These are phyloP conservation scores for Saccharomyces hybrid DNA, from an alignment of 1,139 yeast genomes.

Conservation along the genomic window DNA sequence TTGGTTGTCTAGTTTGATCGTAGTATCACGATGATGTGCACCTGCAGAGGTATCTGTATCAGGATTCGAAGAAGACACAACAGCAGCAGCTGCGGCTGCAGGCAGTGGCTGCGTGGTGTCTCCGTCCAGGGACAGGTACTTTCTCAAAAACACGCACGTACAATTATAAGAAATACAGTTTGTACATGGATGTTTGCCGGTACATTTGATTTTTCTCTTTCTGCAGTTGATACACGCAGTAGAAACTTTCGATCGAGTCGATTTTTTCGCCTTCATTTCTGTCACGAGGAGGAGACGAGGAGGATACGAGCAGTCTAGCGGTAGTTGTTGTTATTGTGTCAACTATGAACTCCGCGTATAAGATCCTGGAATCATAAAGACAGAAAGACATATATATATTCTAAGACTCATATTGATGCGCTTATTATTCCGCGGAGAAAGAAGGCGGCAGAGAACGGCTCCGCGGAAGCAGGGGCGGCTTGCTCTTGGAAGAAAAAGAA, in stretches of 20 bases:
- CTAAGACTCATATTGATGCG: background rate
- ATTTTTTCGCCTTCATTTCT: background rate
- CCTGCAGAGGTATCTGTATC: background rate
- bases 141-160: slow-evolving; percentile 18
- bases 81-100: background rate
- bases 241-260: slow-evolving; percentile 25
- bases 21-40: background rate
- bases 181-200: slow-evolving; percentile 38
- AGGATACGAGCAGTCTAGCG: background rate
- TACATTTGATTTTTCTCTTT: slow-evolving; percentile 54
- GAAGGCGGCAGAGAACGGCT: background rate
- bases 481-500: background rate
- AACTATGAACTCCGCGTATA: background rate
- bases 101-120: background rate
- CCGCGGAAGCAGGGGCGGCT: background rate
- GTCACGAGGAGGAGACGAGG: background rate
- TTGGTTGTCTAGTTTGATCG: background rate
- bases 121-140: background rate
- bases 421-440: background rate
- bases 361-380: background rate
- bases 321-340: background rate
- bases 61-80: background rate
- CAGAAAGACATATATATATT: background rate
- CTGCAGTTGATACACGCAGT: slow-evolving; percentile 58
- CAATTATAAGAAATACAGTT: slow-evolving; percentile 29